phyloP scores from a whole-genome alignment of 371 early-diverging fungal species.

The Blakeslea trispora region DNA sequence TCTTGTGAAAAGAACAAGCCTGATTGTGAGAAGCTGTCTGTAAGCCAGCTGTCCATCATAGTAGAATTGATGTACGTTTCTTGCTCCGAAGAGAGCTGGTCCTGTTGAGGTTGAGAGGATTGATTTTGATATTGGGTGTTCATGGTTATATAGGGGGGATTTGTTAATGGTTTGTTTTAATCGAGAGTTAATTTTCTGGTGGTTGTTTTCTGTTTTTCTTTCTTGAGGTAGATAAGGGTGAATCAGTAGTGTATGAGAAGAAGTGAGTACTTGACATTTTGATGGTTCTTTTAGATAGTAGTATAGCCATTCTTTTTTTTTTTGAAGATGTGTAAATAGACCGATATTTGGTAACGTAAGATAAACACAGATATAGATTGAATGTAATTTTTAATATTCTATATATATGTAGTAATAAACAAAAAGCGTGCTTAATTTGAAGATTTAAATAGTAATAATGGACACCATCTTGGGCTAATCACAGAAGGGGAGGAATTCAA shows the following conservation, averaged over 20 bases:
- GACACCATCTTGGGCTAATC: constrained; percentile 16
- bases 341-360: neutral
- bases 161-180: constrained; percentile 3
- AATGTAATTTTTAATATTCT: constrained; percentile 2
- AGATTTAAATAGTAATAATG: constrained; percentile 19
- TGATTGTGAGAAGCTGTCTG: constrained; percentile 23
- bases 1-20: constrained; percentile 10
- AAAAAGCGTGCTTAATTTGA: neutral
- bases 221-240: neutral
- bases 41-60: constrained; percentile 28
- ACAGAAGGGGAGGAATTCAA: neutral
- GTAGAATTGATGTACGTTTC: constrained; percentile 1
- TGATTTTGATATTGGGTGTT: constrained; percentile 10
- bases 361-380: neutral
- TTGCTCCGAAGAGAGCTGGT: constrained; percentile 5
- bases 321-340: neutral
- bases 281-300: constrained; percentile 3
- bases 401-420: constrained; percentile 4
- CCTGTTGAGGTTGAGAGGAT: constrained; percentile 9
- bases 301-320: neutral
- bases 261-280: constrained; percentile 17
- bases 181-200: constrained; percentile 17
- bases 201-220: constrained; percentile 9
- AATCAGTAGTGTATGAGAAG: constrained; percentile 25
- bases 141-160: constrained; percentile 3